Base-by-base conservation (phyloP, 176 grass and related monocot genomes). In the Panicum miliaceum region DNA sequence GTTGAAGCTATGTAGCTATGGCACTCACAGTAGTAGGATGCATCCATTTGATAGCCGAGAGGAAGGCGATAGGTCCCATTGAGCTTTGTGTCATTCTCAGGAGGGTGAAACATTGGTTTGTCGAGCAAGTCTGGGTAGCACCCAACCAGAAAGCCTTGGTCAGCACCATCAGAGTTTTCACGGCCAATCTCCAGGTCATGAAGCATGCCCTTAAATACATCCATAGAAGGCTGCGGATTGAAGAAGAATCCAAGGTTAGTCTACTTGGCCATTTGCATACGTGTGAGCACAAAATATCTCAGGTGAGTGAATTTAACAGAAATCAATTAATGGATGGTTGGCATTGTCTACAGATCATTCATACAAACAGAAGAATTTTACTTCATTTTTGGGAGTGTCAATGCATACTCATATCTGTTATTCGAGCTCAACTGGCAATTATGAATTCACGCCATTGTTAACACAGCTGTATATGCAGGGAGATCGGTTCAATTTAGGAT, bases 21-120 rank as follows among this genome's bases (percentile, higher is more conserved):
- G 25, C 57, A 85, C 93, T 94, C 74, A 99, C 97, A 99, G 52
- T 96, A 99, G 88, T 99, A 99, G 14, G 97, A 99, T 58, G 97
- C 97, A 29, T 99, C 97, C 97, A 99, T 99, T 84, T 99, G 97
- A 79, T 99, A 99, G 32, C 97, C 97, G 0, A 99, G 90, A 78
- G 97, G 93, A 70, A 99, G 97, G 26, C 97, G 91, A 74, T 94
- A 99, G 20, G 91, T 94, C 75, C 97, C 97, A 1, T 92, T 88
- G 50, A 94, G 91, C 84, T 96, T 99, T 58, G 85, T 96, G n/a
- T 90, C 88, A 4, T 99, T 96, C 27, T 81, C 83, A 12, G 91
- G 93, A 53, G 93, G 93, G 85, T 96, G 88, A 79, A 99, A 99
- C 93, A 99, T 82, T 76, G 93, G 89, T 70, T 40, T 85, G 68